Evolutionary conservation across 306 rosid species (phyloP), one percentile per base, ranked within the genome.

Genomic region (Vigna hirtella): DNA sequence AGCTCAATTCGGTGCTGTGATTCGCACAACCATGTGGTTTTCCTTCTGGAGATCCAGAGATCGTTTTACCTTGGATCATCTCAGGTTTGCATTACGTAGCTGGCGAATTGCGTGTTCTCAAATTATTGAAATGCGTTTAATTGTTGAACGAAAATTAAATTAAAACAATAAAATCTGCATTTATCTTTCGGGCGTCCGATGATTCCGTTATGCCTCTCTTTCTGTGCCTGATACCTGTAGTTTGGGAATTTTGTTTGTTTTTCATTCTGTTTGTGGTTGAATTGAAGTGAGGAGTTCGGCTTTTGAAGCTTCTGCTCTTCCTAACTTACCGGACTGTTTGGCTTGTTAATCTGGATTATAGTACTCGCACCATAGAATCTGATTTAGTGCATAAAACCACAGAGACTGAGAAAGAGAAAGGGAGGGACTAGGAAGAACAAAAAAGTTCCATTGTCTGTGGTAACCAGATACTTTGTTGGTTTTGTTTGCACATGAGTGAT

Each of bases 1-100:
- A 15, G 76, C 86, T 82, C 52, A 72, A 58, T 77, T 85, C 63
- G 52, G 74, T 40, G 49, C 42, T 64, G 56, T 85, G 81, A 88
- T 80, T 81, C 45, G 64, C 71, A 9, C 82, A 87, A 84, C 64
- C 89, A 92, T 92, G 97, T 92, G 97, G 96, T 77, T 88, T 53
- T 81, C 95, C 80, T 90, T 90, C 67, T 89, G 93, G 97, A 88
- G 86, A 89, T 82, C 96, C 87, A 84, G 91, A 86, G 90, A 90
- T 77, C 93, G 93, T 26, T 92, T 92, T 85, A 71, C 96, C 73
- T 64, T 92, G 42, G 91, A 92, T 77, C 88, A 90, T 51, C 93
- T 92, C 88, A 90, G 97, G 97, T 90, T 83, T 9, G 12, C 56
- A 8, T 68, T 57, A 11, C 56, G 6, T 63, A 17, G 63, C 15